Base-by-base conservation (phyloP, 1,139 yeast species). In the Geotrichum macrosporum region DNA sequence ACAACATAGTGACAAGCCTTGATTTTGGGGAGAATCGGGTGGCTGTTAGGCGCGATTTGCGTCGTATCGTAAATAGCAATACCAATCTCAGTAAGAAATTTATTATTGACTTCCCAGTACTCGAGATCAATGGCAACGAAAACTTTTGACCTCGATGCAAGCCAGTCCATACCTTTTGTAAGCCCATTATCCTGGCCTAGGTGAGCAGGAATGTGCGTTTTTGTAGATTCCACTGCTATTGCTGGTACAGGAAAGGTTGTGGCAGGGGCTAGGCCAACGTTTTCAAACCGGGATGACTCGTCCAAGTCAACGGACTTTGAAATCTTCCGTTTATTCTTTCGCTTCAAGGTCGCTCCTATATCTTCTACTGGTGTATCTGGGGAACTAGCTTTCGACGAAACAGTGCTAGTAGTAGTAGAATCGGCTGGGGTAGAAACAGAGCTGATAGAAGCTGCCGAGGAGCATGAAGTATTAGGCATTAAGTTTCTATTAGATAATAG, bases 31-130 rank as follows among this genome's bases (percentile, higher is more conserved):
- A 47, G n/a, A 12, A 37, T 3, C 20, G 44, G 43, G 4, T 27
- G 19, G 13, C 9, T 29, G 19, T 16, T 30, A 10, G 24, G 16
- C n/a, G 35, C 18, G 18, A 35, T n/a, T 9, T 35, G 3, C 22
- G 41, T 35, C 5, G 92, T 89, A 53, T 81, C 85, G 60, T 77
- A 82, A 4, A 83, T 73, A 2, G 84, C 71, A 2, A 84, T 64
- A 2, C 94, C 94, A 41, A 83, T 73, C 60, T 84, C 94, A 0
- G 86, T 81, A 19, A 83, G 68, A 9, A 65, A 53, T 15, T 65
- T 56, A 8, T 64, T 67, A 50, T 73, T 63, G 20, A 64, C 57
- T 57, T 84, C 94, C 68, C 70, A 80, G 3, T 84, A 82, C 60
- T 84, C 92, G 9, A 81, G 69, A 60, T 84, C 92, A 18, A 84